A percentile compares a stretch with the other conserved stretches of the same genome.
Conservation (phyloP, 768 basidiomycete species). For the Mycena rosella region DNA sequence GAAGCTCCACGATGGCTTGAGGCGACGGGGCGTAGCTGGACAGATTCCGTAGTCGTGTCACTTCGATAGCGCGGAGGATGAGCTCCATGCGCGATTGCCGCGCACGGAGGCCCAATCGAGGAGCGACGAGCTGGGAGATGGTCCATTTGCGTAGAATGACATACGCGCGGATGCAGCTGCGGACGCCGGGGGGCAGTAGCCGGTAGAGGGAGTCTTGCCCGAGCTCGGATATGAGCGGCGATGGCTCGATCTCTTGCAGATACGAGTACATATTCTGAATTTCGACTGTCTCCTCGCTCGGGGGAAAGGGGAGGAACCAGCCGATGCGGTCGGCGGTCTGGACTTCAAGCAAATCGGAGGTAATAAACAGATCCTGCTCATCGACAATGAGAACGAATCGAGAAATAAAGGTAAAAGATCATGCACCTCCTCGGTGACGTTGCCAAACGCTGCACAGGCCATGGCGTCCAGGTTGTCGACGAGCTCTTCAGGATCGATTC, state of each 20-base stretch:
- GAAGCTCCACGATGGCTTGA: conserved; percentile 62
- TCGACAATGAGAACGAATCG: conserved; percentile 7
- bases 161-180: conserved; percentile 84
- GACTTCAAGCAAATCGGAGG: conserved; percentile 83
- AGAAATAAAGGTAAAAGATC: conserved; percentile 7
- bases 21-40: conserved; percentile 51
- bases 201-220: conserved; percentile 79
- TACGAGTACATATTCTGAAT: conserved; percentile 85
- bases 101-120: conserved; percentile 69
- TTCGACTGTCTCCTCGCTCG: conserved; percentile 74
- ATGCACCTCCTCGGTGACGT: conserved; percentile 81
- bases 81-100: conserved; percentile 83
- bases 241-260: conserved; percentile 79
- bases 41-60: conserved; percentile 73
- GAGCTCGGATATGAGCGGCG: conserved; percentile 77
- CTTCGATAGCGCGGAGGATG: conserved; percentile 78
- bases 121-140: conserved; percentile 74
- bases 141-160: conserved; percentile 85
- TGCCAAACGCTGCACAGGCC: conserved; percentile 80
- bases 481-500: conserved; percentile 73
- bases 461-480: conserved; percentile 86
- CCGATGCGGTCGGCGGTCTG: conserved; percentile 84
- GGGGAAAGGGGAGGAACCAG: conserved; percentile 71
- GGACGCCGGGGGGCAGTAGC: conserved; percentile 78
- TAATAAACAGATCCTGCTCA: conserved; percentile 79